phyloP scores from a whole-genome alignment of 306 rosid species.

The Quercus cerris region DNA sequence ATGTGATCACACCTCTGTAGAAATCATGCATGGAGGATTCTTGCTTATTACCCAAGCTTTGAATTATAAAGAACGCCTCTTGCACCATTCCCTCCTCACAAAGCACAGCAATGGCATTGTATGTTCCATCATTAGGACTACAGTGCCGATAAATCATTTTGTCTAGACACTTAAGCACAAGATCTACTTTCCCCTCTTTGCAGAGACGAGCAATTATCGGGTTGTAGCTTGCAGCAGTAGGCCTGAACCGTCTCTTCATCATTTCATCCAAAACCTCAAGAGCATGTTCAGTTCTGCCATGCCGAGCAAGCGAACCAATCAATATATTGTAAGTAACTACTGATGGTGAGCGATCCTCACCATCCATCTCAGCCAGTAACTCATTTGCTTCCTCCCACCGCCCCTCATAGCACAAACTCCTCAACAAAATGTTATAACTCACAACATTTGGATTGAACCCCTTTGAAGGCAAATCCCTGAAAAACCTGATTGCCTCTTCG shows the following conservation, averaged over 20 bases:
- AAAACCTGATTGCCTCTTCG: conserved; percentile 73
- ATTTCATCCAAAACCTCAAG: conserved; percentile 77
- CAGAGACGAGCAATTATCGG: conserved; percentile 70
- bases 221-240: conserved; percentile 75
- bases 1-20: conserved; percentile 55
- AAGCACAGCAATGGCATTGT: conserved; percentile 72
- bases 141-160: conserved; percentile 58
- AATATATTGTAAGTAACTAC: conserved; percentile 71
- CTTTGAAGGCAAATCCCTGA: conserved; percentile 64
- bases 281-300: conserved; percentile 76
- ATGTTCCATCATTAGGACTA: conserved; percentile 72
- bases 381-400: conserved; percentile 83
- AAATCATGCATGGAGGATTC: conserved; percentile 49
- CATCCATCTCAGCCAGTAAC: conserved; percentile 76
- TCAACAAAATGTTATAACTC: conserved; percentile 77
- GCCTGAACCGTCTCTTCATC: conserved; percentile 55
- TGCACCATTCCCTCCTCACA: conserved; percentile 67
- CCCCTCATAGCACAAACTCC: conserved; percentile 67
- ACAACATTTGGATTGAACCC: conserved; percentile 83
- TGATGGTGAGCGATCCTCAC: conserved; percentile 57
- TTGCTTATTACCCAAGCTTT: conserved; percentile 57
- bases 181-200: conserved; percentile 67
- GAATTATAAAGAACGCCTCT: conserved; percentile 69
- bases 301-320: conserved; percentile 69
- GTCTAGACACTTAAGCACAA: conserved; percentile 63